phyloP scores from a whole-genome alignment of 2,329 filamentous ascomycete genomes.

The Ophiobolus disseminans region DNA sequence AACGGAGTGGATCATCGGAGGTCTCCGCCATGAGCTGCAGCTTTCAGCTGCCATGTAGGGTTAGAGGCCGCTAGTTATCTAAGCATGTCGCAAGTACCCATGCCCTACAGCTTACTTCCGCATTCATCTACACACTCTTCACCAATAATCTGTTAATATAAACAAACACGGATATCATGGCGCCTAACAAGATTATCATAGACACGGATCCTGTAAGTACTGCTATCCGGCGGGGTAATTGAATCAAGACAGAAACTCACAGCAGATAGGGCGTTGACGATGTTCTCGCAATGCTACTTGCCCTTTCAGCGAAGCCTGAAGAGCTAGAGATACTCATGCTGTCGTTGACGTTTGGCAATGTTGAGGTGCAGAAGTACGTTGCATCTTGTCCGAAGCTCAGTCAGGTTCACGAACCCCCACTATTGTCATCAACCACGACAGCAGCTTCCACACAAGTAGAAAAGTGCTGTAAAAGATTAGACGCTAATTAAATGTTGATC shows the following conservation, averaged over 20 bases:
- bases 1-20: conserved; percentile 15
- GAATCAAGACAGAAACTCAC: neutral
- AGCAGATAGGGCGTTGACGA: conserved; percentile 77
- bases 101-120: conserved; percentile 7
- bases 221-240: conserved; percentile 12
- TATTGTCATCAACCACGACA: neutral
- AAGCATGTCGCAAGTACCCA: conserved; percentile 26
- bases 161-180: conserved; percentile 40
- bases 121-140: conserved; percentile 7
- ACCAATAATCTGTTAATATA: neutral
- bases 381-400: neutral
- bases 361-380: conserved; percentile 78
- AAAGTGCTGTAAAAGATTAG: neutral
- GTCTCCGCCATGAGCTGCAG: conserved; percentile 14
- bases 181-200: conserved; percentile 76
- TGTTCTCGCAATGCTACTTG: conserved; percentile 84
- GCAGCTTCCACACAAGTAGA: neutral
- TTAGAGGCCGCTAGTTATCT: conserved; percentile 27
- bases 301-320: conserved; percentile 79
- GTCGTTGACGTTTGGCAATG: conserved; percentile 92
- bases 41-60: conserved; percentile 24
- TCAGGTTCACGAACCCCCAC: neutral
- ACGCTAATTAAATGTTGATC: neutral
- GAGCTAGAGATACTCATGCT: conserved; percentile 87
- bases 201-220: conserved; percentile 85